A percentile compares a stretch with the other conserved stretches of the same genome.
These are phyloP conservation scores for Myochromella boudieri DNA, from an alignment of 768 basidiomycete species.

Conservation along the genomic window DNA sequence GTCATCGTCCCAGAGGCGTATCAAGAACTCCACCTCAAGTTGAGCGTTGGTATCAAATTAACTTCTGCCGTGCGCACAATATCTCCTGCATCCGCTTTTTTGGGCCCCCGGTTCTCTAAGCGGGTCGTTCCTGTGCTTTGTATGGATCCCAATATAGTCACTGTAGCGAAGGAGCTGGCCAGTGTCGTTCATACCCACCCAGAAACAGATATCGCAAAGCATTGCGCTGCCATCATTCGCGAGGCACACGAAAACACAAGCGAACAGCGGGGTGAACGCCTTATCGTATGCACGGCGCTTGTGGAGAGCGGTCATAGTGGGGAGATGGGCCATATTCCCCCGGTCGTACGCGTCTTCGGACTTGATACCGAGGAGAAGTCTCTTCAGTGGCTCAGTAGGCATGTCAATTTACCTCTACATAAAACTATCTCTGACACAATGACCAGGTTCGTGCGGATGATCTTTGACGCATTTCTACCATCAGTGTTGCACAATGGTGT, in stretches of 20 bases:
- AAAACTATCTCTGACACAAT: constrained; percentile 6
- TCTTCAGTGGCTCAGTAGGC: constrained; percentile 51
- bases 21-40: constrained; percentile 48
- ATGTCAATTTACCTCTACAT: constrained; percentile 10
- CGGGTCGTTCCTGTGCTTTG: constrained; percentile 49
- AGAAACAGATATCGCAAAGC: constrained; percentile 51
- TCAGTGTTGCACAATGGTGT: constrained; percentile 54
- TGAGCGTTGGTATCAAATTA: constrained; percentile 54
- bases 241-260: constrained; percentile 50
- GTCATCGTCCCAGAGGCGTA: constrained; percentile 49
- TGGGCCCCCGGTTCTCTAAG: constrained; percentile 55
- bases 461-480: constrained; percentile 57
- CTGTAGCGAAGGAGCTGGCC: constrained; percentile 56
- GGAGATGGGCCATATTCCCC: constrained; percentile 41
- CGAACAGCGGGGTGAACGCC: constrained; percentile 46
- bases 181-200: constrained; percentile 48
- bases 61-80: constrained; percentile 60
- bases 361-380: constrained; percentile 52
- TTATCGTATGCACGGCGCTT: constrained; percentile 57
- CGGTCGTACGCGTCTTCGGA: constrained; percentile 49
- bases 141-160: constrained; percentile 48
- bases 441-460: constrained; percentile 45
- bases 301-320: constrained; percentile 55
- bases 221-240: constrained; percentile 52
- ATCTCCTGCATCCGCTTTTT: constrained; percentile 56